Percentiles rank a stretch among this genome's conserved stretches.
Conservation (phyloP, 2,329 filamentous ascomycete genomes). For the Blumeriella jaapii region DNA sequence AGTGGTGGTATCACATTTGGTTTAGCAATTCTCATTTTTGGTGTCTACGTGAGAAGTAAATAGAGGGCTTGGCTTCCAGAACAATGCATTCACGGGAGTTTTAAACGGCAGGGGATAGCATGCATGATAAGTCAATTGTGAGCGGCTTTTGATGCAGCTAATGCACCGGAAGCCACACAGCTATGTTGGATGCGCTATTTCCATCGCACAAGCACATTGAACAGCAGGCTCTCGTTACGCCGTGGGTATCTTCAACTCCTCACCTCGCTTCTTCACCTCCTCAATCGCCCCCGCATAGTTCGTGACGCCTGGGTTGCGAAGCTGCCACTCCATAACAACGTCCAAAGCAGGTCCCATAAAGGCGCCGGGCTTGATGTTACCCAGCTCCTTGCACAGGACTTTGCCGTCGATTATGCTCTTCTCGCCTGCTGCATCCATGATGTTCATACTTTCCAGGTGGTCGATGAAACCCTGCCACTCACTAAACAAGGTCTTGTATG, state of each 20-base stretch:
- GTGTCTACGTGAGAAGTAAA: too few relatives aligned
- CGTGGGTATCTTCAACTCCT: constrained; percentile 24
- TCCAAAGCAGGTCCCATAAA: constrained; percentile 79
- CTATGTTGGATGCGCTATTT: background rate
- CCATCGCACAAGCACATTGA: too few relatives aligned
- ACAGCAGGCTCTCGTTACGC: too few relatives aligned
- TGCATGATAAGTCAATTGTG: too few relatives aligned
- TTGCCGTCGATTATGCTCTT: constrained; percentile 64
- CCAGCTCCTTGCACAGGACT: constrained; percentile 55
- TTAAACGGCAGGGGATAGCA: too few relatives aligned
- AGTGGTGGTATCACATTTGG: too few relatives aligned
- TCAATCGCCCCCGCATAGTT: constrained; percentile 49
- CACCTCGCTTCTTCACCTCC: constrained; percentile 36
- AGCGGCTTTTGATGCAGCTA: too few relatives aligned
- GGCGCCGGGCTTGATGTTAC: constrained; percentile 56
- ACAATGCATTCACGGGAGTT: too few relatives aligned
- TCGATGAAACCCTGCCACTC: constrained; percentile 46
- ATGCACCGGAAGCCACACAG: background rate
- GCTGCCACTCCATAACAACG: constrained; percentile 76
- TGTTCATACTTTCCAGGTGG: constrained; percentile 40
- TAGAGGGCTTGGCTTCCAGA: too few relatives aligned
- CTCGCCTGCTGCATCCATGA: constrained; percentile 45
- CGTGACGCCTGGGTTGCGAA: constrained; percentile 59
- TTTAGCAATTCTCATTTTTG: too few relatives aligned
- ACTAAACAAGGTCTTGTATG: constrained; percentile 30